These are phyloP conservation scores for Trichosporon ovoides DNA, from an alignment of 1,284 basidiomycete genomes.

Conservation along the genomic window DNA sequence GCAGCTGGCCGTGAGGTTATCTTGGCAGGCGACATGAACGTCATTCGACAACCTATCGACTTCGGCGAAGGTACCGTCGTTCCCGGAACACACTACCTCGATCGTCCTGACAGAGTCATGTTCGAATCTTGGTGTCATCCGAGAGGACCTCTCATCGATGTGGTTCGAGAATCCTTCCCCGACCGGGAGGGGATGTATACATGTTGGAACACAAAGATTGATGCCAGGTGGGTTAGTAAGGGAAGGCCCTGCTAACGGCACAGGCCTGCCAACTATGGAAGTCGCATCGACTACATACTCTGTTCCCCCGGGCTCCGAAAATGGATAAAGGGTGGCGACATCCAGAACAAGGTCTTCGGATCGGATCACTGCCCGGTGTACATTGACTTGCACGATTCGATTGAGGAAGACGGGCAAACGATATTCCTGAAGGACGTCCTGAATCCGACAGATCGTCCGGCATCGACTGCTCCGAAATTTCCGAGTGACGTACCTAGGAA, in stretches of 20 bases:
- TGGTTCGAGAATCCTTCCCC: slow-evolving; percentile 72
- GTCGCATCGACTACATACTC: slow-evolving; percentile 89
- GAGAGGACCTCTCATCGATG: slow-evolving; percentile 70
- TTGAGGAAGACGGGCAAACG: slow-evolving; percentile 54
- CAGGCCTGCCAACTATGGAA: slow-evolving; percentile 86
- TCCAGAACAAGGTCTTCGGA: slow-evolving; percentile 76
- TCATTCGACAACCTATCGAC: slow-evolving; percentile 78
- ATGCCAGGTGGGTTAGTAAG: slow-evolving; percentile 54
- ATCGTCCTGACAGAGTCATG: slow-evolving; percentile 69
- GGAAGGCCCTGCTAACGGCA: neutral
- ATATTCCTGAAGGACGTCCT: slow-evolving; percentile 61
- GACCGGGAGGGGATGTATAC: slow-evolving; percentile 76
- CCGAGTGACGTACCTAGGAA: slow-evolving; percentile 31
- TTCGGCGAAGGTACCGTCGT: slow-evolving; percentile 78
- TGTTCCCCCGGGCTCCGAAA: slow-evolving; percentile 77
- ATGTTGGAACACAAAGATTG: slow-evolving; percentile 90
- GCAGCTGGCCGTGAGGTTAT: slow-evolving; percentile 73
- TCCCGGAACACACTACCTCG: slow-evolving; percentile 63
- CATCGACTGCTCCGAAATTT: slow-evolving; percentile 30
- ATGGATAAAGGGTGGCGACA: slow-evolving; percentile 87
- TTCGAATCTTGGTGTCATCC: slow-evolving; percentile 69
- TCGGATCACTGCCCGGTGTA: slow-evolving; percentile 96
- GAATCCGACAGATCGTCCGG: slow-evolving; percentile 40
- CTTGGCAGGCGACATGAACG: slow-evolving; percentile 84
- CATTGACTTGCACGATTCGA: slow-evolving; percentile 79